Base-by-base conservation (phyloP, 163 green algal genomes). In the Scenedesmus sp. region DNA sequence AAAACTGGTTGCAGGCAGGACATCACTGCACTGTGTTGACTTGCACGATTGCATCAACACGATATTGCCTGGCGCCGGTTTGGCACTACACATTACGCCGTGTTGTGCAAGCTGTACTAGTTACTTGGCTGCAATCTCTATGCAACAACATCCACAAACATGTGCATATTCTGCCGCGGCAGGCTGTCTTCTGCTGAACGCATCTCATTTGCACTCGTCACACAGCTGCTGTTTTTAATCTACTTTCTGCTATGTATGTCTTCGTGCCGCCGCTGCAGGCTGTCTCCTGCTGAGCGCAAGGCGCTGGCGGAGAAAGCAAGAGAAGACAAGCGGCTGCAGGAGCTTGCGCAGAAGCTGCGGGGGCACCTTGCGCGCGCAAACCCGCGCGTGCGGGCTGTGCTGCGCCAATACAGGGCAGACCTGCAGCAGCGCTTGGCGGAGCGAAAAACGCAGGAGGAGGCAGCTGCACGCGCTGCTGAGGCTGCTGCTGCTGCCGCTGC, bases 241-340 rank as follows among this genome's bases (percentile, higher is more conserved):
- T 3, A 34, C 8, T 34, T 46, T 46, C 34, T 46, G 34, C 34
- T 46, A 46, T 46, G 34, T 46, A 46, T 46, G 34, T 46, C 34
- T 46, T 46, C 34, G 34, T 46, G 34, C 34, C 34, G 13, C 16
- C 16, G 16, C 66, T 16, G 57, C 20, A 60, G 87, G 46, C 54
- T 91, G 7, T 73, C 52, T 6, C 87, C 70, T 86, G 87, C 87
- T 15, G 70, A 91, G 57, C 87, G 70, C 54, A 74, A 86, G 62
- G 54, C 70, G 15, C 87, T 86, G 12, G 54, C 76, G 15, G 20
- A 86, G 9, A 91, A 86, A 13, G 87, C 87, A 60, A 20, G 67
- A 10, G 62, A 57, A 4, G 73, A 86, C 54, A 46, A 86, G n/a
- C 5, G 16, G 9, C 87, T 86, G 7, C n/a, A 82, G 55, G 5